Evolutionary conservation across 2,329 filamentous ascomycete species (phyloP).

Genomic region (Paraphaeosphaeria sporulosa): DNA sequence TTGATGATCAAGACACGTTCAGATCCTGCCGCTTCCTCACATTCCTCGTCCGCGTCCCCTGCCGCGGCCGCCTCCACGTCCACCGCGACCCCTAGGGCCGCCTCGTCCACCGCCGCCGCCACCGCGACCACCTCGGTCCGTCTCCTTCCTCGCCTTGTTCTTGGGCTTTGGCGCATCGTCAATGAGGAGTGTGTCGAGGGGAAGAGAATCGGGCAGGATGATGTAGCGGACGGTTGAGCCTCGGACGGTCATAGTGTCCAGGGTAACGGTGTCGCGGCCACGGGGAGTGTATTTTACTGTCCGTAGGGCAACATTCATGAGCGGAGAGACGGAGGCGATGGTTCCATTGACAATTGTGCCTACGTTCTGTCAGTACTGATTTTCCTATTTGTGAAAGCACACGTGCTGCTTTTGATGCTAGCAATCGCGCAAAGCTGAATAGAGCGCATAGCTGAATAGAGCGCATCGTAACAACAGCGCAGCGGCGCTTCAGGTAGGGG

Average conservation of each 20-base stretch:
- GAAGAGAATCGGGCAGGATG: slow-evolving; percentile 94
- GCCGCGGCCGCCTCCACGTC: slow-evolving; percentile 50
- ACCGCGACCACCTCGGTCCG: slow-evolving; percentile 59
- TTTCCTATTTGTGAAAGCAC: neutral
- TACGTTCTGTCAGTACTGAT: slow-evolving; percentile 46
- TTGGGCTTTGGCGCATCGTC: slow-evolving; percentile 98
- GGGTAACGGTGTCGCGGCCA: slow-evolving; percentile 83
- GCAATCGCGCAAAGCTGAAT: neutral
- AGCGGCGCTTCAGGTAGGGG: neutral
- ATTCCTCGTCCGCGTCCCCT: slow-evolving; percentile 51
- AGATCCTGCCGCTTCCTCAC: slow-evolving; percentile 7
- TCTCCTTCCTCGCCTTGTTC: slow-evolving; percentile 99
- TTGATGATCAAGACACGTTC: neutral
- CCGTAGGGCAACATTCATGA: slow-evolving; percentile 97
- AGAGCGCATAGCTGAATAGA: neutral
- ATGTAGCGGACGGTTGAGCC: slow-evolving; percentile 96
- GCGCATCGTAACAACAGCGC: neutral
- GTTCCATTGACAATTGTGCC: slow-evolving; percentile 97
- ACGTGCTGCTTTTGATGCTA: slow-evolving; percentile 9
- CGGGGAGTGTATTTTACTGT: slow-evolving; percentile 96
- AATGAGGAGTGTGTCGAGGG: slow-evolving; percentile 92
- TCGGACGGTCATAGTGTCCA: slow-evolving; percentile 96
- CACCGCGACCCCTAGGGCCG: slow-evolving; percentile 57
- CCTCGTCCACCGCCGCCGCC: slow-evolving; percentile 60
- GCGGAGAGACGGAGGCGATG: slow-evolving; percentile 93